A percentile compares a stretch with the other conserved stretches of the same genome.
Conservation (phyloP, 2,329 filamentous ascomycete genomes). For the Ophiostoma sp. region DNA sequence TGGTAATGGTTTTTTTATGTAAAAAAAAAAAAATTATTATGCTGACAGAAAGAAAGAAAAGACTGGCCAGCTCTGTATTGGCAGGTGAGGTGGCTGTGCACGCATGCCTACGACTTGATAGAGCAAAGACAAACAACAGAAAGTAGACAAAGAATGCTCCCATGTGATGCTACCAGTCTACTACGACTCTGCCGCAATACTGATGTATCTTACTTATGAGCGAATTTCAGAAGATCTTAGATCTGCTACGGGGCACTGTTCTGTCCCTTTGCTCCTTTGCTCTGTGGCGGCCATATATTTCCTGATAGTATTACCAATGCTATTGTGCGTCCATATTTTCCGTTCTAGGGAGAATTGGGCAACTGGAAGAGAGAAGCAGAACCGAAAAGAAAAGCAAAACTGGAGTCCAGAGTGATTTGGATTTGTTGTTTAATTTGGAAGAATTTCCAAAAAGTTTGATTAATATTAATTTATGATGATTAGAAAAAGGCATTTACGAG, state of each 20-base stretch:
- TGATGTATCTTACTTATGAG: not conserved
- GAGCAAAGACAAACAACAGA: not conserved
- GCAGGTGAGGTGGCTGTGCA: not conserved
- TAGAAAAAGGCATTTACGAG: not conserved
- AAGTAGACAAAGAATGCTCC: not conserved
- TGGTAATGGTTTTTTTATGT: not conserved
- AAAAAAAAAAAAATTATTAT: no score
- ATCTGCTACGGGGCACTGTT: not conserved
- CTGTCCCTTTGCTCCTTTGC: not conserved
- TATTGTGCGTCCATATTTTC: conserved; percentile 5
- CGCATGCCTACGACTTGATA: not conserved
- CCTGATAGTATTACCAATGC: not conserved
- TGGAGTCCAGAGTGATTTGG: not conserved
- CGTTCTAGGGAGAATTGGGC: conserved; percentile 12
- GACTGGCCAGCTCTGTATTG: not conserved
- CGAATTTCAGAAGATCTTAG: not conserved
- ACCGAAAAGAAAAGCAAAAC: not conserved
- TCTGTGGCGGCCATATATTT: not conserved
- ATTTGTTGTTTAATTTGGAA: not conserved
- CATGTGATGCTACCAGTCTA: not conserved
- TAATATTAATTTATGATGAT: not conserved
- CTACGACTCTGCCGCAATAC: not conserved
- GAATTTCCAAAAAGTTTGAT: not conserved
- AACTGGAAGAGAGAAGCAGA: not conserved
- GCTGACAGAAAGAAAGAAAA: not conserved